Evolutionary conservation across 2,329 filamentous ascomycete genomes (phyloP).

Genomic region (Neocatenulostroma microsporum): DNA sequence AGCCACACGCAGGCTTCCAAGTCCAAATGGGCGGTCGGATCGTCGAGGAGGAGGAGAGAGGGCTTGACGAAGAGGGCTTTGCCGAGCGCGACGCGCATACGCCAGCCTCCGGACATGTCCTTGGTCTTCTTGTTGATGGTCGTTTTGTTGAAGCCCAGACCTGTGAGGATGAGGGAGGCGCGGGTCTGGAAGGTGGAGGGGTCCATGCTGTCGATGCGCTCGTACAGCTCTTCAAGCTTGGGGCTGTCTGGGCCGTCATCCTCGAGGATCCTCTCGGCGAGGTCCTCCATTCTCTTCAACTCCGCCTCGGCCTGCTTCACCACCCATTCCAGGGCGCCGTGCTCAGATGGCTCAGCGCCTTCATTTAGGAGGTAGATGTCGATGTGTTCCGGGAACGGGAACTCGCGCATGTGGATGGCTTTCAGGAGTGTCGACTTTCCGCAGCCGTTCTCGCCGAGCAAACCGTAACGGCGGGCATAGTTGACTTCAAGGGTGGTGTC

Average conservation of each 20-base stretch:
- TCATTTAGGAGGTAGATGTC: constrained; percentile 99
- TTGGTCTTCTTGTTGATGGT: constrained; percentile 99
- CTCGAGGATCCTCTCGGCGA: constrained; percentile 86
- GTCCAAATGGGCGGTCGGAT: constrained; percentile 98
- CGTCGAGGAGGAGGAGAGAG: constrained; percentile 87
- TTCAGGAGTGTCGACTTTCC: constrained; percentile 98
- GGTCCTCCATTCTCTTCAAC: constrained; percentile 78
- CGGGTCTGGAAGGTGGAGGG: constrained; percentile 94
- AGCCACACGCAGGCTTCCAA: constrained; percentile 99
- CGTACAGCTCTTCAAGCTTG: constrained; percentile 87
- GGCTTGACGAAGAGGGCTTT: constrained; percentile 99
- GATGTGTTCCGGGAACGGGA: constrained; percentile 88
- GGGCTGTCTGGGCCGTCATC: constrained; percentile 86
- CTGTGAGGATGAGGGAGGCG: constrained; percentile 91
- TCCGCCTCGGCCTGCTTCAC: constrained; percentile 90
- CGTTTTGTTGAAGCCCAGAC: constrained; percentile 97
- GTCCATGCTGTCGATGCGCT: constrained; percentile 99
- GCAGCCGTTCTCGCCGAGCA: constrained; percentile 97
- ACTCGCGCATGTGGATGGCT: constrained; percentile 88
- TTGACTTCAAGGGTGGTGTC: constrained; percentile 91
- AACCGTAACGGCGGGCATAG: constrained; percentile 85
- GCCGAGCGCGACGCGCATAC: constrained; percentile 96
- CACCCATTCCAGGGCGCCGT: constrained; percentile 95
- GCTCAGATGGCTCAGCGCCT: constrained; percentile 79
- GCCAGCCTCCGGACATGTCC: constrained; percentile 99